Base-by-base conservation (phyloP, 1,284 basidiomycete species). In the Laetiporus sulphureus region DNA sequence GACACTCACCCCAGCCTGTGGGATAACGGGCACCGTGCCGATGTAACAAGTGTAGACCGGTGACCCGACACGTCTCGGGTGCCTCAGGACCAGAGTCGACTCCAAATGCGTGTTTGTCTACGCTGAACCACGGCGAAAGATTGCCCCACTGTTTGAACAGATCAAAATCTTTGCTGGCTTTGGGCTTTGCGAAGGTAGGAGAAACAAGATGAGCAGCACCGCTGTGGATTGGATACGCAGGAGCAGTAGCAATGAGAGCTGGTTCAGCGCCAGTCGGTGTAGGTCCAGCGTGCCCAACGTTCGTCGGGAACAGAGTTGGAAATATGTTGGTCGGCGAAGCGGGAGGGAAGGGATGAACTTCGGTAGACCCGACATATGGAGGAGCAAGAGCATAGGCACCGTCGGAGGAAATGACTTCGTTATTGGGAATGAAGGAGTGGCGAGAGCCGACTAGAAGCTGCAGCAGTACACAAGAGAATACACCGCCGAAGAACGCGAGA, bases 221-320 rank as follows among this genome's bases (percentile, higher is more conserved):
- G 1, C 79, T 78, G 49, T 90, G 83, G 11, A 83, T 58, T 7
- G 89, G 88, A 47, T 87, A 83, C 5, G 73, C 65, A 5, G 89
- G 85, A 0, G 86, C 90, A 1, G 90, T 92, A 4, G 71, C 74
- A 15, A 92, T 72, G 18, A 92, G 66, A 2, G 72, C 88, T 2
- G 91, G 70, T 63, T 93, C 91, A 10, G 76, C 80, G 10, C 91
- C 91, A 0, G 91, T 93, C 0, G 87, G 86, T 1, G 90, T 93
- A 8, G 73, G 76, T 7, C 91, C 91, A 11, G 83, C 72, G 58
- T 90, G 84, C 32, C 91, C 91, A 10, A 93, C 77, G 50, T 82
- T 62, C 21, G 82, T 73, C 3, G 86, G 87, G 58, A 90, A 90
- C 24, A 83, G 52, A 1, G 78, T 73, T 0, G 85, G 81, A 48